A percentile compares a stretch with the other conserved stretches of the same genome.
These are phyloP conservation scores for Fusarium redolens DNA, from an alignment of 2,329 filamentous ascomycete genomes.

Conservation along the genomic window DNA sequence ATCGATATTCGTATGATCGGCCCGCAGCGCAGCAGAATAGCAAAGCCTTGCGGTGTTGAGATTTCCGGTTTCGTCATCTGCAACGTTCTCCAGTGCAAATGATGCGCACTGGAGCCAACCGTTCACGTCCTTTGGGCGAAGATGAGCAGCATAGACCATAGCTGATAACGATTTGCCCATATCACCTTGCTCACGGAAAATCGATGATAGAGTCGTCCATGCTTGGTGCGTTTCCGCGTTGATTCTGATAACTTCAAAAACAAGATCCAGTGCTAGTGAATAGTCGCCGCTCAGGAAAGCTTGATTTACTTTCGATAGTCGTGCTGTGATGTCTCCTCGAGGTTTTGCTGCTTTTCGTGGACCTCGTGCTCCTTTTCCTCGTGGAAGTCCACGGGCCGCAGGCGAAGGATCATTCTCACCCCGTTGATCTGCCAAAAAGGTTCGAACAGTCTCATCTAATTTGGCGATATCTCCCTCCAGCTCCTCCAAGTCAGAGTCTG, in stretches of 20 bases:
- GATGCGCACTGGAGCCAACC: constrained; percentile 70
- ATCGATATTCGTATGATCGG: constrained; percentile 66
- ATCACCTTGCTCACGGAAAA: constrained; percentile 70
- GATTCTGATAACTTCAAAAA: constrained; percentile 73
- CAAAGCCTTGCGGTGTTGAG: constrained; percentile 67
- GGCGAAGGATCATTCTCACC: constrained; percentile 39
- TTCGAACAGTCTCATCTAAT: constrained; percentile 55
- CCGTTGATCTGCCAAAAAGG: constrained; percentile 54
- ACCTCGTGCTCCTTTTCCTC: constrained; percentile 53
- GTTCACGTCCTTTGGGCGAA: constrained; percentile 69
- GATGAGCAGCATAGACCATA: constrained; percentile 70
- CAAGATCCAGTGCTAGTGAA: constrained; percentile 67
- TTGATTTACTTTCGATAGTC: constrained; percentile 74
- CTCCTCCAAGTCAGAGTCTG: constrained; percentile 59
- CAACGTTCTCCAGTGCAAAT: constrained; percentile 64
- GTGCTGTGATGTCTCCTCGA: constrained; percentile 75
- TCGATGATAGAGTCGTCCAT: constrained; percentile 71
- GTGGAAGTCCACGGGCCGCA: constrained; percentile 34
- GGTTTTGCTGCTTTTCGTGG: constrained; percentile 74
- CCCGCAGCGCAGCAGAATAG: constrained; percentile 69
- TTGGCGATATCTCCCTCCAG: constrained; percentile 57
- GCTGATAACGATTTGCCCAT: constrained; percentile 68
- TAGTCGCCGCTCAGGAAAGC: constrained; percentile 73
- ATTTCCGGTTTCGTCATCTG: constrained; percentile 60
- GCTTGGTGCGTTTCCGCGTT: constrained; percentile 75